Base-by-base conservation (phyloP, 2,329 filamentous ascomycete species). In the Verticillium klebahnii region DNA sequence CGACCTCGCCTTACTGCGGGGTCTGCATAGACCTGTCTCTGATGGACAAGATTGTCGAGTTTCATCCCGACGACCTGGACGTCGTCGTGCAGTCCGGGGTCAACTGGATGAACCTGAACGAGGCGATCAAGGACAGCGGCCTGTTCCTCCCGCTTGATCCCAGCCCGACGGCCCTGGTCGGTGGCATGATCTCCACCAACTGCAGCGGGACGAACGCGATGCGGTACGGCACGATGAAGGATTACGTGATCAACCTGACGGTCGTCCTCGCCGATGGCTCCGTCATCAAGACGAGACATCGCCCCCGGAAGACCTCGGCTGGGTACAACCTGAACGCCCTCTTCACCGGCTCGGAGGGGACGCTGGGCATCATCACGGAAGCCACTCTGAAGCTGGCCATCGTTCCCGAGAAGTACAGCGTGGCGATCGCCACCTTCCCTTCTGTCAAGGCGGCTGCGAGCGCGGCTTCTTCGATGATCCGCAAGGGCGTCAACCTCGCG, bases 141-240 rank as follows among this genome's bases (percentile, higher is more conserved):
- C 79, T 91, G 0, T 91, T 91, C 72, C 84, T 91, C 60, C 89
- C 89, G 1, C 82, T 89, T 2, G 89, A 92, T 66, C 89, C 89
- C 0, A 85, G 87, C 2, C 89, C 89, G 40, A 82, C 80, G 0
- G 84, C 83, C 0, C 77, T 78, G 64, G 77, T 86, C 23, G 84
- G 84, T 2, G 84, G 84, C 5, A 86, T 86, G 84, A 76, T 91
- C 5, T 85, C 86, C 0, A 90, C 88, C 1, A 89, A 88, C 60
- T 91, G 89, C 74, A 87, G 79, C 60, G 83, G 83, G 0, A 86
- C 84, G 0, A 85, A 86, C 66, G 83, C 84, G 1, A 79, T 84
- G 61, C 78, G 88, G 59, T 91, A 91, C 68, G 89, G 89, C 0
- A 90, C 89, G 0, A 91, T 91, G 89, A 89, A 89, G 67, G 89